Percentiles rank a stretch among this genome's conserved stretches.
phyloP scores from a whole-genome alignment of 345 rosid species.

The Stellera chamaejasme region DNA sequence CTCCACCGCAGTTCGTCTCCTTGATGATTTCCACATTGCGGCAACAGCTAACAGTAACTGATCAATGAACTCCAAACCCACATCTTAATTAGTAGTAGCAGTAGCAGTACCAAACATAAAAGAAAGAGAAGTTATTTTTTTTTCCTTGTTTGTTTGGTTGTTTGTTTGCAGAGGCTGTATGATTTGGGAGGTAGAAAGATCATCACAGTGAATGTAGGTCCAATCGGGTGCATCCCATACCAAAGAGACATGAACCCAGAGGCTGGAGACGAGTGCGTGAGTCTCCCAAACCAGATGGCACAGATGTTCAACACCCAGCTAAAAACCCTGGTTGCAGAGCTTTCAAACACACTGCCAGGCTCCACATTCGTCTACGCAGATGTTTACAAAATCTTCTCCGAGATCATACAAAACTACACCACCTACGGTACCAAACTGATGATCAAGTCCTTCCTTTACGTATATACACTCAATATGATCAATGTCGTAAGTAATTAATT shows the following conservation, averaged over 20 bases:
- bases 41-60: slow-evolving; percentile 49
- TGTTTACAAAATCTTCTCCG: slow-evolving; percentile 42
- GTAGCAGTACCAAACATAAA: not conserved
- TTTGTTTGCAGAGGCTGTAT: slow-evolving; percentile 47
- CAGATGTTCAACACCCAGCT: slow-evolving; percentile 39
- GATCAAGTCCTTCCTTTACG: not conserved
- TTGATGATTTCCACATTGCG: slow-evolving; percentile 47
- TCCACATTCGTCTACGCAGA: slow-evolving; percentile 48
- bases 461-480: not conserved
- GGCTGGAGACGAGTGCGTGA: slow-evolving; percentile 37
- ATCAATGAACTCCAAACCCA: not conserved
- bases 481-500: too few relatives aligned
- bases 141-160: not conserved
- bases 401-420: slow-evolving; percentile 40
- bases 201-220: slow-evolving; percentile 58
- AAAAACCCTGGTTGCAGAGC: slow-evolving; percentile 32
- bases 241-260: slow-evolving; percentile 43
- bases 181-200: slow-evolving; percentile 60
- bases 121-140: not conserved
- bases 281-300: slow-evolving; percentile 53
- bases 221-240: slow-evolving; percentile 79
- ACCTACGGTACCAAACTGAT: slow-evolving; percentile 34
- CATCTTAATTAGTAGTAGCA: not conserved
- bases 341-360: slow-evolving; percentile 30
- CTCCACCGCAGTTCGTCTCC: slow-evolving; percentile 45